Base-by-base conservation (phyloP, 148 eudicot species). In the Diospyros kaki region DNA sequence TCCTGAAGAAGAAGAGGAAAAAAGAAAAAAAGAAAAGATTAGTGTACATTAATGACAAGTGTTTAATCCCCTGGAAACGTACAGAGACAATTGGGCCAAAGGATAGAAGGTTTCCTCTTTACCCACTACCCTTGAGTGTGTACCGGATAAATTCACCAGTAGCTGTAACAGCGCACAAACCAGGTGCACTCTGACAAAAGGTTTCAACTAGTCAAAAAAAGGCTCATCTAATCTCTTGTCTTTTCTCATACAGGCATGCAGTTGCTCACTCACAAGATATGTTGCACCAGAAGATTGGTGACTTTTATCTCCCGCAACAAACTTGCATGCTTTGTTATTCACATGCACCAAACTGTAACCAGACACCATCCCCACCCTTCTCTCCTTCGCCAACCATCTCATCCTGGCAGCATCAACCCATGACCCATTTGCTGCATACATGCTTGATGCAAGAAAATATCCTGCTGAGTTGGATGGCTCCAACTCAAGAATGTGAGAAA, bases 381-480 rank as follows among this genome's bases (percentile, higher is more conserved):
- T 83, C 64, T 88, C 90, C 77, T 83, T 91, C 77, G 76, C 85
- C 82, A 91, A 15, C 81, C 77, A 46, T 75, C 95, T 87, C 80
- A 91, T 80, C 76, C 81, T 86, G 5, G 87, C 92, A 13, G 89
- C 89, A 46, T 86, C 86, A 46, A 3, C 71, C 97, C 97, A 94
- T 58, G 79, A 79, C 52, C 93, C 93, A n/a, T 74, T 78, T 44
- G 73, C 76, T 45, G 93, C 97, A 72, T 88, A 88, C 85, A 91
- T 83, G 81, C 81, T 80, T 12, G 88, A 88, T 55, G 86, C 91
- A 69, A 91, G 84, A 80, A 91, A 56, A 83, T 91, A 94, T 38
- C 93, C 93, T 3, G 87, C 85, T 0, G 94, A 84, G 66, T 75
- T 88, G 55, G 46, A 78, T 50, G 98, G 95, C 85, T 94, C 98